Percentiles rank a stretch among this genome's conserved stretches.
phyloP scores from a whole-genome alignment of 2,329 filamentous ascomycete species.

The Arthrobotrys sinensis region DNA sequence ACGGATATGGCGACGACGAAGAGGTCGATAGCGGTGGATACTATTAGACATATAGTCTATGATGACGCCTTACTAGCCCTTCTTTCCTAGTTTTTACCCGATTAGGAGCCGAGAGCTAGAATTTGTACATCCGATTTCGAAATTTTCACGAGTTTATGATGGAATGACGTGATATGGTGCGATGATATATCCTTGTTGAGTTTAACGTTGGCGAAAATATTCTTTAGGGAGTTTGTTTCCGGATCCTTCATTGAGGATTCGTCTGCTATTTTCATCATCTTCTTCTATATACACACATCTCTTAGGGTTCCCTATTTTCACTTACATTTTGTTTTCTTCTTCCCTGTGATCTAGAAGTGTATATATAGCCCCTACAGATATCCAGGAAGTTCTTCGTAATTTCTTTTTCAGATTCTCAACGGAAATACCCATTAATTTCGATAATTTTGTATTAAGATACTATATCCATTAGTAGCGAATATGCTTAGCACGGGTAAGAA shows the following conservation, averaged over 20 bases:
- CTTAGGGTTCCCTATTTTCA: no score
- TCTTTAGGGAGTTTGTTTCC: neutral
- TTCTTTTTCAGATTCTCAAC: neutral
- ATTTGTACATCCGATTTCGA: neutral
- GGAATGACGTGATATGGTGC: conserved; percentile 2
- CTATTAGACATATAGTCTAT: neutral
- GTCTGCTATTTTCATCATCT: neutral
- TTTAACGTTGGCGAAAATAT: neutral
- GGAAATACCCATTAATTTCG: neutral
- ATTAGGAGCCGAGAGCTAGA: neutral
- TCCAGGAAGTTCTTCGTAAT: neutral
- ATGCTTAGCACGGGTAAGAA: neutral
- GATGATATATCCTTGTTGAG: conserved; percentile 1
- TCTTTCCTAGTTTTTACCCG: neutral
- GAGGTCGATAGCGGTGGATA: neutral
- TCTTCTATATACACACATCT: neutral
- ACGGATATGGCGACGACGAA: neutral
- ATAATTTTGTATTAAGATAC: conserved; percentile 1
- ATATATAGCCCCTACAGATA: conserved; percentile 5
- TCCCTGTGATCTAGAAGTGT: neutral
- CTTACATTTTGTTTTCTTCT: neutral
- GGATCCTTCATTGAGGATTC: neutral
- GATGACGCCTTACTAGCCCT: neutral
- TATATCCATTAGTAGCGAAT: conserved; percentile 12
- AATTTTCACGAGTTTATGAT: neutral